phyloP scores from a whole-genome alignment of 768 basidiomycete species.

The Agaricus subrufescens region DNA sequence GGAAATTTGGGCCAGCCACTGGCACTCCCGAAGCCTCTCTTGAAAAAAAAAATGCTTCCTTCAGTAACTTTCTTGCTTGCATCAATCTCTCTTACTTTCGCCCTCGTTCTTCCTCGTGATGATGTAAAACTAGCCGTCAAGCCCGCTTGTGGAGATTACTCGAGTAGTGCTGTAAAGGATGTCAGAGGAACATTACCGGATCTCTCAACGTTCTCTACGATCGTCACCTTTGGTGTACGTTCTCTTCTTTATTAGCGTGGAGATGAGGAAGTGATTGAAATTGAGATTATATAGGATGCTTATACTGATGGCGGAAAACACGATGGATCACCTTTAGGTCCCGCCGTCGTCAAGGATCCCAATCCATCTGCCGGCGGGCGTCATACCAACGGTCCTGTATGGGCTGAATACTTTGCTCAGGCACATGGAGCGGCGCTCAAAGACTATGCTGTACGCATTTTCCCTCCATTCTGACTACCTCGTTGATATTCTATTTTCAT shows the following conservation, averaged over 20 bases:
- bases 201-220: conserved; percentile 23
- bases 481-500: not conserved
- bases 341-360: conserved; percentile 37
- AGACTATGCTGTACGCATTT: conserved; percentile 43
- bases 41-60: not conserved
- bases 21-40: not conserved
- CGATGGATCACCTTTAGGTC: conserved; percentile 37
- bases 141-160: conserved; percentile 36
- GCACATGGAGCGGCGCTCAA: conserved; percentile 34
- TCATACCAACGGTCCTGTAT: conserved; percentile 44
- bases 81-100: conserved; percentile 16
- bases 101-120: conserved; percentile 16
- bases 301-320: conserved; percentile 41
- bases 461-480: not conserved
- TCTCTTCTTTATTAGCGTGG: not conserved
- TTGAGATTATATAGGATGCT: conserved; percentile 26
- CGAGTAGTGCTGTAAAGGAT: conserved; percentile 33
- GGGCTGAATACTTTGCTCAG: conserved; percentile 44
- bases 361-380: conserved; percentile 45
- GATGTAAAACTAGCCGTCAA: conserved; percentile 35
- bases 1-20: too few species aligned
- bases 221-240: conserved; percentile 49
- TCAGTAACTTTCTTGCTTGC: conserved; percentile 13
- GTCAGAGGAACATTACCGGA: conserved; percentile 34
- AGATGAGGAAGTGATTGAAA: not conserved